Percentiles rank a stretch among this genome's conserved stretches.
These are phyloP conservation scores for Melampsora americana DNA, from an alignment of 1,284 basidiomycete genomes.

Conservation along the genomic window DNA sequence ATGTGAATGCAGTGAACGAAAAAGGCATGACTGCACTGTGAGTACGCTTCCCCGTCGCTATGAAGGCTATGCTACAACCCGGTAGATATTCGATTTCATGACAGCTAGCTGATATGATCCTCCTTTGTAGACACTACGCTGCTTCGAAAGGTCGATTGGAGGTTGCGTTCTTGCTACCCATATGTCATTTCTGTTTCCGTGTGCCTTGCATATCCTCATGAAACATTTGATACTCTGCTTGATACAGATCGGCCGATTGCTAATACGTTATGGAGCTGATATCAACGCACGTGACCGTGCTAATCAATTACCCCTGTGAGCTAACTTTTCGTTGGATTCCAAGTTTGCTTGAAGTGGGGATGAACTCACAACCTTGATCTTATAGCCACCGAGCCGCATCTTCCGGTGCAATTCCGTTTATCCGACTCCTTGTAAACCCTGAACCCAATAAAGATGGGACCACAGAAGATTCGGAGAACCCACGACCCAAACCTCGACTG, in stretches of 20 bases:
- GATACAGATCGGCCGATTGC: conserved; percentile 73
- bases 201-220: not conserved
- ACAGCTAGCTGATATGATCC: not conserved
- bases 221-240: conserved; percentile 49
- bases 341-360: no score
- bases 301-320: conserved; percentile 80
- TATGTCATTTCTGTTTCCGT: not conserved
- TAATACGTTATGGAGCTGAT: conserved; percentile 81
- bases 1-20: conserved; percentile 74
- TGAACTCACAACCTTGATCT: conserved; percentile 45
- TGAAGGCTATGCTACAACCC: not conserved
- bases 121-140: conserved; percentile 72
- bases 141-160: conserved; percentile 86
- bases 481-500: conserved; percentile 75
- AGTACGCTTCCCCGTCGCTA: conserved; percentile 52
- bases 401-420: conserved; percentile 81
- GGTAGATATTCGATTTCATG: not conserved
- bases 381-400: conserved; percentile 85
- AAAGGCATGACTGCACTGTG: conserved; percentile 84
- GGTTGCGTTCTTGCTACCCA: conserved; percentile 55
- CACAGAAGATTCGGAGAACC: conserved; percentile 67
- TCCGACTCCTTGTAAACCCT: conserved; percentile 72
- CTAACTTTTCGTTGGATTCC: conserved; percentile 33
- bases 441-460: conserved; percentile 52
- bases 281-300: conserved; percentile 88